phyloP scores from a whole-genome alignment of 768 basidiomycete species.

The Peribolospora baueri region DNA sequence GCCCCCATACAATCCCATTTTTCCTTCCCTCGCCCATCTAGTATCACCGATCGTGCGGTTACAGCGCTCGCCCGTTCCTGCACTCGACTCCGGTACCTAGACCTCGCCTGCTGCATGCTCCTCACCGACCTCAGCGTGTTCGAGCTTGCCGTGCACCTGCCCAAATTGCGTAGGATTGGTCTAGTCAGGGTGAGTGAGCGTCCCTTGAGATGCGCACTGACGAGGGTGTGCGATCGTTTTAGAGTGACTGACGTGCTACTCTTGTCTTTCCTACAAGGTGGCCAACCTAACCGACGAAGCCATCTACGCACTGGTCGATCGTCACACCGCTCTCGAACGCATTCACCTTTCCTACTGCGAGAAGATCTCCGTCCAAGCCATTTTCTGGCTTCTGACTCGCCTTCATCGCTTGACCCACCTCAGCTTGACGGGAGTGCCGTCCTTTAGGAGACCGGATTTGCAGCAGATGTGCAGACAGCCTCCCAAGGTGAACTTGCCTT shows the following conservation, averaged over 20 bases:
- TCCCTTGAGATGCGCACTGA: background rate
- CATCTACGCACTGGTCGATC: constrained; percentile 62
- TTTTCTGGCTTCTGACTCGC: constrained; percentile 68
- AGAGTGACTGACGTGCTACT: no score
- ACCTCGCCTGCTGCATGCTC: constrained; percentile 71
- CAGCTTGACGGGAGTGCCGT: constrained; percentile 85
- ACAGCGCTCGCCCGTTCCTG: constrained; percentile 60
- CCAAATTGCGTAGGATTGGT: constrained; percentile 78
- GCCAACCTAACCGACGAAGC: constrained; percentile 81
- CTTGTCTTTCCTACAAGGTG: constrained; percentile 19
- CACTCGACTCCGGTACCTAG: constrained; percentile 75
- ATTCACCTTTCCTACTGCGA: constrained; percentile 96
- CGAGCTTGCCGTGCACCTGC: constrained; percentile 53
- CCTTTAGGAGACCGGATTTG: constrained; percentile 60
- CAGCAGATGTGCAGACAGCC: constrained; percentile 75
- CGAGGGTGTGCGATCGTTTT: no score
- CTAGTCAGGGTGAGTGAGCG: constrained; percentile 47
- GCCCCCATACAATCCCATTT: background rate
- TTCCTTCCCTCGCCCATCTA: constrained; percentile 9
- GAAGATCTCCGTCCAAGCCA: constrained; percentile 70
- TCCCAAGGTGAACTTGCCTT: constrained; percentile 33
- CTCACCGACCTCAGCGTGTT: constrained; percentile 86
- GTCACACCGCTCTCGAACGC: constrained; percentile 67
- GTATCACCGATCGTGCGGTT: constrained; percentile 74
- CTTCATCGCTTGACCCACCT: constrained; percentile 82